Conservation (phyloP, 192 early-diverging fungal genomes). For the Backusella luteola region DNA sequence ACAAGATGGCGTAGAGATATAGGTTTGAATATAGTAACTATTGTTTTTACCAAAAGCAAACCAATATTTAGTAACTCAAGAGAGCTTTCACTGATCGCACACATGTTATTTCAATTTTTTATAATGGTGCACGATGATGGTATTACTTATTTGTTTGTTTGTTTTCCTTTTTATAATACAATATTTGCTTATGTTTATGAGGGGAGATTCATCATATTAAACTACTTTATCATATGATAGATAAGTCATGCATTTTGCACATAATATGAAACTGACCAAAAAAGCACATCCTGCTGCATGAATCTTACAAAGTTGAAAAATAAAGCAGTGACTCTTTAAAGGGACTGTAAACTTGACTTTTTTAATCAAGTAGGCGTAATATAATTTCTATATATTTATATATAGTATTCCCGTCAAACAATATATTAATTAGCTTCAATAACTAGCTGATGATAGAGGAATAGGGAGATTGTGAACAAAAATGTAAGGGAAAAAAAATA, state of each 20-base stretch:
- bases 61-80: neutral
- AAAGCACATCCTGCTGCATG: neutral
- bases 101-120: neutral
- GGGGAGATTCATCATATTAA: neutral
- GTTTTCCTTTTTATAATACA: neutral
- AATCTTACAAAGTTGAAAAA: neutral
- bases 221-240: neutral
- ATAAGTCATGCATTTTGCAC: neutral
- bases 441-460: neutral
- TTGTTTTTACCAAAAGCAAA: neutral
- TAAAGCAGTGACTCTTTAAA: neutral
- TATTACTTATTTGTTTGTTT: neutral
- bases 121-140: neutral
- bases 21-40: neutral
- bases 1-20: neutral
- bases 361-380: neutral
- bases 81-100: neutral
- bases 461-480: neutral
- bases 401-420: neutral
- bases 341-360: neutral
- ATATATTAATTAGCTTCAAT: neutral
- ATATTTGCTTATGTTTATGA: neutral
- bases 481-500: neutral
- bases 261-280: neutral
- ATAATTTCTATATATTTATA: neutral